These are phyloP conservation scores for Russula compacta DNA, from an alignment of 768 basidiomycete genomes.

Conservation along the genomic window DNA sequence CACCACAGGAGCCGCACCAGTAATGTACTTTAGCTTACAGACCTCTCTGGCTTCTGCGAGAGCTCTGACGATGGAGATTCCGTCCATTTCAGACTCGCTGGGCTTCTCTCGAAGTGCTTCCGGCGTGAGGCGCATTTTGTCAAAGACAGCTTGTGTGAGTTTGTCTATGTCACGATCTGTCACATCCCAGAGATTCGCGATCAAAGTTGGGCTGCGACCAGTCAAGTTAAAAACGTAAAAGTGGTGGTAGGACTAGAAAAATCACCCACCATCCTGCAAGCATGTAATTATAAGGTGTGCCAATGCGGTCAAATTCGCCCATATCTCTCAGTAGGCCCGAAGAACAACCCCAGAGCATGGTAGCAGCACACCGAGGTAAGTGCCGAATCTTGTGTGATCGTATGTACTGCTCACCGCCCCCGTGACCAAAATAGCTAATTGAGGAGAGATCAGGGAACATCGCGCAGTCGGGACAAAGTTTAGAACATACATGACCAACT, in stretches of 20 bases:
- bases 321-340: slow-evolving; percentile 81
- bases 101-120: slow-evolving; percentile 22
- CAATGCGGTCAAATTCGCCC: slow-evolving; percentile 89
- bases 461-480: not conserved
- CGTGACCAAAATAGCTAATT: slow-evolving; percentile 90
- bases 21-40: slow-evolving; percentile 89
- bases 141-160: slow-evolving; percentile 77
- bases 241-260: not conserved
- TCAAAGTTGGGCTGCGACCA: slow-evolving; percentile 59
- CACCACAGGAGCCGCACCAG: slow-evolving; percentile 89
- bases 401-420: slow-evolving; percentile 90
- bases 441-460: not conserved
- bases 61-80: slow-evolving; percentile 57
- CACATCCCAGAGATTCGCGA: slow-evolving; percentile 97
- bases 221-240: not conserved
- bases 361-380: slow-evolving; percentile 78
- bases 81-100: slow-evolving; percentile 19
- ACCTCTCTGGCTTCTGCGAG: slow-evolving; percentile 69
- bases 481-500: slow-evolving; percentile 79
- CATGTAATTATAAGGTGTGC: slow-evolving; percentile 94
- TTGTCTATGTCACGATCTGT: slow-evolving; percentile 97
- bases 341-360: slow-evolving; percentile 99
- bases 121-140: slow-evolving; percentile 48
- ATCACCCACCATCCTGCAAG: slow-evolving; percentile 85
- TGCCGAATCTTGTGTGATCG: slow-evolving; percentile 79